Evolutionary conservation across 176 grass and related monocot genomes (phyloP).

Genomic region (Musa beccarii): DNA sequence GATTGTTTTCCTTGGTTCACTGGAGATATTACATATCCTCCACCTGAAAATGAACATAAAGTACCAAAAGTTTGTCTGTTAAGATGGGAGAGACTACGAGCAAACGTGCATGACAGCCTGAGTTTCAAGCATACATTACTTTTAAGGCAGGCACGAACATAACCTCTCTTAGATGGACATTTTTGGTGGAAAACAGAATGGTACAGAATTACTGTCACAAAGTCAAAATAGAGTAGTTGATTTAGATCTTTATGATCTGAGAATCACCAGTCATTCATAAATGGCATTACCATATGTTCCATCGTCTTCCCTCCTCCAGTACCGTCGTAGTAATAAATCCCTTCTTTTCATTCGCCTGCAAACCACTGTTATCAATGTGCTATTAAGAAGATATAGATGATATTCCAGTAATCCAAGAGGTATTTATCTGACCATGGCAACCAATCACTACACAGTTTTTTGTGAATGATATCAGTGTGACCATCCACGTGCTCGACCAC

Average conservation of each 20-base stretch:
- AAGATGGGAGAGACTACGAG: not conserved
- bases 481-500: constrained; percentile 87
- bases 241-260: not conserved
- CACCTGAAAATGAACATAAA: constrained; percentile 17
- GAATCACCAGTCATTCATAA: not conserved
- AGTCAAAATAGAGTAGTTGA: not conserved
- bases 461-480: constrained; percentile 96
- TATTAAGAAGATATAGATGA: too few species aligned
- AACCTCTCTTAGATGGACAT: constrained; percentile 9
- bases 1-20: constrained; percentile 27
- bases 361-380: constrained; percentile 21
- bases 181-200: constrained; percentile 29
- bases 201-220: constrained; percentile 22
- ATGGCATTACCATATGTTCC: constrained; percentile 79
- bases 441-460: constrained; percentile 89
- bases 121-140: constrained; percentile 33
- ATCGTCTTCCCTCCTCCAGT: constrained; percentile 98
- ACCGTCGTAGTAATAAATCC: constrained; percentile 82
- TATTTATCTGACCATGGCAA: constrained; percentile 65
- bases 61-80: not conserved
- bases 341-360: constrained; percentile 96
- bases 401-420: constrained; percentile 8
- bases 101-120: not conserved
- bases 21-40: constrained; percentile 31
- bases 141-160: constrained; percentile 30